phyloP scores from a whole-genome alignment of 208 protist genomes.

The Naegleria lovaniensis region DNA sequence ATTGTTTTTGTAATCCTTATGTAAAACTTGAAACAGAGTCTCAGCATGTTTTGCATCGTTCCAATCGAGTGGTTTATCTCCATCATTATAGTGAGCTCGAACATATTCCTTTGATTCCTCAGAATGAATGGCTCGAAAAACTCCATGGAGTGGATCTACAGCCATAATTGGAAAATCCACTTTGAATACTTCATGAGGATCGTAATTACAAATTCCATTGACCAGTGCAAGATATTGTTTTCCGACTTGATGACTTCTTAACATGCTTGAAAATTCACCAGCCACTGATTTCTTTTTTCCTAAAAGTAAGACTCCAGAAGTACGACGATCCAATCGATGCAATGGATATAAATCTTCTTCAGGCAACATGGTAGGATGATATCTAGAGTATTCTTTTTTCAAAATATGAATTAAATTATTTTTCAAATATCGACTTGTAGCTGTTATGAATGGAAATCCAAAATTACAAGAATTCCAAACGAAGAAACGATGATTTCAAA shows the following conservation, averaged over 20 bases:
- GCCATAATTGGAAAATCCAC: not conserved
- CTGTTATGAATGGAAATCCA: too few relatives aligned
- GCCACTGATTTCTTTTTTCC: not conserved
- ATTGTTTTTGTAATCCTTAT: not conserved
- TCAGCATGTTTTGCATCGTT: not conserved
- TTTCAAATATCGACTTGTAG: conserved; percentile 45
- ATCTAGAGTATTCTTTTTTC: conserved; percentile 6
- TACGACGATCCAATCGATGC: not conserved
- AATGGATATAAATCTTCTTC: not conserved
- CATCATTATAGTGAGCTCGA: not conserved
- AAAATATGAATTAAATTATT: conserved; percentile 53
- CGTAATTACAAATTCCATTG: not conserved
- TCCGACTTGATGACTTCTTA: not conserved
- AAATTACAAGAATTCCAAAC: too few relatives aligned
- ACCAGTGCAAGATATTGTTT: conserved; percentile 5
- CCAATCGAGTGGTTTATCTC: not conserved
- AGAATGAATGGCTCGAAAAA: not conserved
- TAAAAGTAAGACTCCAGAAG: not conserved
- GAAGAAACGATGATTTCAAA: too few relatives aligned
- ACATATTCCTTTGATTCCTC: not conserved
- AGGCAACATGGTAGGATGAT: not conserved
- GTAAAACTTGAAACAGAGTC: not conserved
- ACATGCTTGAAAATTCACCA: not conserved
- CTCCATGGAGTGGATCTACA: not conserved
- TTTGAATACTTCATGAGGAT: not conserved